These are phyloP conservation scores for Myriosclerotinia scirpicola DNA, from an alignment of 2,329 filamentous ascomycete species.

Conservation along the genomic window DNA sequence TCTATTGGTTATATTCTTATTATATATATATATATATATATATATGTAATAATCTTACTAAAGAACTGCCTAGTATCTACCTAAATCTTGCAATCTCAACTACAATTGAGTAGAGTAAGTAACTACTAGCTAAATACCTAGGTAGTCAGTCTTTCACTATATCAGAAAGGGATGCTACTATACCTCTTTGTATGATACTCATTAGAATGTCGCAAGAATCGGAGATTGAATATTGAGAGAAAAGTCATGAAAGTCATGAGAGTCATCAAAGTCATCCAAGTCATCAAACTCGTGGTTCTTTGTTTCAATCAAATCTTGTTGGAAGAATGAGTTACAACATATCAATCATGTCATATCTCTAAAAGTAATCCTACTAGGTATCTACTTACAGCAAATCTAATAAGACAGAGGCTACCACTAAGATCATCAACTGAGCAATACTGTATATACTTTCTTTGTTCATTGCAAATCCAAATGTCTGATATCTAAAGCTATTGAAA, in stretches of 20 bases:
- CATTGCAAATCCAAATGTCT: neutral
- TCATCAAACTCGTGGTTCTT: neutral
- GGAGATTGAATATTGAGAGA: neutral
- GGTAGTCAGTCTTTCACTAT: no score
- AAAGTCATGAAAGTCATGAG: neutral
- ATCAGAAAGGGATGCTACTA: no score
- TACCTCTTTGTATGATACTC: no score
- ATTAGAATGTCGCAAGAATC: constrained; percentile 1
- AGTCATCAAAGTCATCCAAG: no score
- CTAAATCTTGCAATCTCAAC: no score
- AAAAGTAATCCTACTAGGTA: neutral
- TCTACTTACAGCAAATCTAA: no score
- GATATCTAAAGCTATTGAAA: constrained; percentile 10
- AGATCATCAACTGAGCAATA: no score
- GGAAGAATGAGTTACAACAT: neutral
- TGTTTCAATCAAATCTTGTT: constrained; percentile 6
- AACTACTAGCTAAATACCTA: no score
- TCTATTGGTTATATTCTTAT: neutral
- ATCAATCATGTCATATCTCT: neutral
- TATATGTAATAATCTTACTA: no score
- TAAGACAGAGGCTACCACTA: neutral
- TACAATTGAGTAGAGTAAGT: no score
- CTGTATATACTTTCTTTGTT: neutral
- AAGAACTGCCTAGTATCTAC: no score
- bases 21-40: neutral